A percentile compares a stretch with the other conserved stretches of the same genome.
Evolutionary conservation across 495 filamentous ascomycete genomes (phyloP).

Genomic region (Parachaetomium inaequale): DNA sequence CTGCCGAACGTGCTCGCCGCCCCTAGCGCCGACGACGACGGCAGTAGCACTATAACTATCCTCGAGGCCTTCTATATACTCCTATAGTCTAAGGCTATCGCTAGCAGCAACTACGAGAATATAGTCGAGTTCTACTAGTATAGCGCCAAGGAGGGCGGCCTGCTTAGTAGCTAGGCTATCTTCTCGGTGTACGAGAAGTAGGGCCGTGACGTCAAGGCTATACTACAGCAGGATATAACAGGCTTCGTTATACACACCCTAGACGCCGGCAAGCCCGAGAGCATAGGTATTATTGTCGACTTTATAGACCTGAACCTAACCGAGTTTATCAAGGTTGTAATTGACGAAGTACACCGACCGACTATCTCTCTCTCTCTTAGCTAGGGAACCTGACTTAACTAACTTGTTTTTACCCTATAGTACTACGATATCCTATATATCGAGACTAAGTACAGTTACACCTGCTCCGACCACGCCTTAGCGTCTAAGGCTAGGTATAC

Average conservation of each 20-base stretch:
- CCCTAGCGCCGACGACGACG: conserved; percentile 60
- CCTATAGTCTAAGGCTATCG: conserved; percentile 47
- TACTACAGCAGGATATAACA: conserved; percentile 99
- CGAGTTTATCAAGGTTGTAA: conserved; percentile 85
- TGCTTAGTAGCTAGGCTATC: conserved; percentile 86
- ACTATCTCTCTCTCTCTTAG: too few species aligned
- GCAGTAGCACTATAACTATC: conserved; percentile 58
- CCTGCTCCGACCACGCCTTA: conserved; percentile 93
- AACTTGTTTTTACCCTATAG: conserved; percentile 26
- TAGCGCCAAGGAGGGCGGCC: conserved; percentile 89
- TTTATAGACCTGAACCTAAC: conserved; percentile 81
- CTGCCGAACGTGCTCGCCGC: conserved; percentile 74
- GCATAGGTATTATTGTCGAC: conserved; percentile 90
- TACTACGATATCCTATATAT: conserved; percentile 90
- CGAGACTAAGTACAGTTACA: conserved; percentile 93
- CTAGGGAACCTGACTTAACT: background rate
- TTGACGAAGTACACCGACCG: conserved; percentile 56
- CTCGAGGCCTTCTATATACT: conserved; percentile 59
- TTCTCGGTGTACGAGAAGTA: conserved; percentile 76
- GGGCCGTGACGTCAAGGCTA: conserved; percentile 79
- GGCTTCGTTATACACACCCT: conserved; percentile 82
- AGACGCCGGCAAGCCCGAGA: conserved; percentile 77
- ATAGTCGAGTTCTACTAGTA: conserved; percentile 99
- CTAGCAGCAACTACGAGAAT: conserved; percentile 61
- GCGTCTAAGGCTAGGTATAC: conserved; percentile 95